Evolutionary conservation across 371 early-diverging fungal species (phyloP).

Genomic region (Synchytrium microbalum): DNA sequence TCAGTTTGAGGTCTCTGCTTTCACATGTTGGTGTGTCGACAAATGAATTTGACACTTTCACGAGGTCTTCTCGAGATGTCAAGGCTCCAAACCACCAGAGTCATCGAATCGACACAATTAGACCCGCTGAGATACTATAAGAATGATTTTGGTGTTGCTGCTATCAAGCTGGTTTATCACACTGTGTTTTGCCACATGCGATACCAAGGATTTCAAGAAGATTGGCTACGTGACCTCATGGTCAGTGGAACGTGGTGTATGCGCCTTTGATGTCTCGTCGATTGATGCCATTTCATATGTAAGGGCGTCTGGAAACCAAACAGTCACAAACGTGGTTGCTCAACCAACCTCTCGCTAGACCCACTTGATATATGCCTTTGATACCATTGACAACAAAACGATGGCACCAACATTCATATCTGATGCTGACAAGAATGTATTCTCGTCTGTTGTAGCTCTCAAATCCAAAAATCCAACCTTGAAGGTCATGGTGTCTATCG

Average conservation of each 20-base stretch:
- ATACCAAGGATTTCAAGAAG: neutral
- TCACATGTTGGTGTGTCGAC: too few species aligned
- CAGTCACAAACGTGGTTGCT: neutral
- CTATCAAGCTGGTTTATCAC: too few species aligned
- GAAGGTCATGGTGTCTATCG: constrained; percentile 12
- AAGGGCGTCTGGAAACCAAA: neutral
- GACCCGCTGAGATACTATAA: too few species aligned
- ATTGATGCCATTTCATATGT: neutral
- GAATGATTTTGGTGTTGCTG: too few species aligned
- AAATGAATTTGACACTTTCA: too few species aligned
- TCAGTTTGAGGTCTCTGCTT: too few species aligned
- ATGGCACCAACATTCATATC: neutral
- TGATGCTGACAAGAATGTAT: neutral
- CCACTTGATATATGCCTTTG: neutral
- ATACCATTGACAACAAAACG: neutral
- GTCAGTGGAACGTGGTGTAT: neutral
- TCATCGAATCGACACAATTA: too few species aligned
- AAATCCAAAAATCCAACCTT: neutral
- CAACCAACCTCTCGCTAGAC: neutral
- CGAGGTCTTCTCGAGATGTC: too few species aligned
- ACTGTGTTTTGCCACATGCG: too few species aligned
- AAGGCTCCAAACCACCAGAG: too few species aligned
- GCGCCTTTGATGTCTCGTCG: neutral
- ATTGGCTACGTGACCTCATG: neutral
- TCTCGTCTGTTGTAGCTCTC: neutral